Base-by-base conservation (phyloP, 768 basidiomycete genomes). In the Boletus reticuloceps region DNA sequence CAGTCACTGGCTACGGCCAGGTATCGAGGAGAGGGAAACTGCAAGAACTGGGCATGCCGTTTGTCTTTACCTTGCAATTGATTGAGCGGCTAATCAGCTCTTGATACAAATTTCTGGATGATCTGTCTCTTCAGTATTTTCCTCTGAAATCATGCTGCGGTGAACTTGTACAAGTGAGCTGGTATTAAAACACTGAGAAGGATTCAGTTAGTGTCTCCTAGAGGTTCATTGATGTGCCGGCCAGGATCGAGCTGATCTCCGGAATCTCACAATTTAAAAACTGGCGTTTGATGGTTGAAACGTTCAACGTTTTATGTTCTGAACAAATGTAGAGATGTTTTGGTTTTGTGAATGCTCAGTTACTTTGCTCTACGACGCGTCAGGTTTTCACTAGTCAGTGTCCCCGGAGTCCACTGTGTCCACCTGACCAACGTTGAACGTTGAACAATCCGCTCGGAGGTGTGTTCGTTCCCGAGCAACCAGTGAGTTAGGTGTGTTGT, bases 41-140 rank as follows among this genome's bases (percentile, higher is more conserved):
- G 56, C 81, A 77, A 64, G 74, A 75, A 72, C 85, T 88, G 85
- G 86, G 86, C 86, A 85, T 87, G 84, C 79, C 82, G 79, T 81
- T 78, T 74, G 68, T 79, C 78, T 65, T 64, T 56, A 64, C 31
- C 27, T 44, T 62, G 25, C 58, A 60, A 80, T 70, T 71, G 83
- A 75, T 77, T 65, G 72, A 66, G 76, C 77, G 86, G 84, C 78
- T 82, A 88, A 88, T 88, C 86, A 86, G 85, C 74, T 78, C 75
- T 74, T 79, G 82, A 69, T 72, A 86, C 81, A 69, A 53, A 38
- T 37, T 20, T 46, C 16, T 39, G 34, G 32, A 58, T 56, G 6
- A 16, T 54, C 16, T 25, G 11, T 25, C 40, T 22, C 44, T 47
- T 22, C 31, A 45, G 6, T 58, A 40, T 41, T 39, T 17, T 2